Evolutionary conservation across 768 basidiomycete species (phyloP).

Genomic region (Albatrellus ellisii): DNA sequence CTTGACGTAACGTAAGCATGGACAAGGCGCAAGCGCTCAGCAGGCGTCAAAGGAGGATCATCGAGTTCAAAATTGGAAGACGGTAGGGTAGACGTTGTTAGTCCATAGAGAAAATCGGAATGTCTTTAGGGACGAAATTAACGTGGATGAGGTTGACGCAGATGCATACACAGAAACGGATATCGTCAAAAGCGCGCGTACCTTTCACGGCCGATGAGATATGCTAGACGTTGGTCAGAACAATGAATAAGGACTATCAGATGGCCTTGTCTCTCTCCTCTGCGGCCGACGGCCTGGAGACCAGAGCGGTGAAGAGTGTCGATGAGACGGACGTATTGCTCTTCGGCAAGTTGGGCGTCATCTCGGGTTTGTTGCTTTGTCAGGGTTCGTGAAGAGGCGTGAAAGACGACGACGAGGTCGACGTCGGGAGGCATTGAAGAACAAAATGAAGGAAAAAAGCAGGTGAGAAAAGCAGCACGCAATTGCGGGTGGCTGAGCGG

Average conservation of each 20-base stretch:
- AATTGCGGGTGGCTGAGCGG: not conserved
- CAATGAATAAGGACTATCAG: conserved; percentile 68
- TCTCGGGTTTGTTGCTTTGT: conserved; percentile 52
- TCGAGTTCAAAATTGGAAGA: conserved; percentile 29
- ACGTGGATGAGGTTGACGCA: not conserved
- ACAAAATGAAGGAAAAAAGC: not conserved
- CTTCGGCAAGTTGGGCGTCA: conserved; percentile 49
- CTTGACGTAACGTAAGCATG: conserved; percentile 60
- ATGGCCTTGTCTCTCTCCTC: conserved; percentile 67
- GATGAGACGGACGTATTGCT: conserved; percentile 56
- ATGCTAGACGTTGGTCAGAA: conserved; percentile 42
- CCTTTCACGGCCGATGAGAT: conserved; percentile 65
- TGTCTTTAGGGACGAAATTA: conserved; percentile 29
- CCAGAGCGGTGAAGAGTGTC: conserved; percentile 47
- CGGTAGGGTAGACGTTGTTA: conserved; percentile 42
- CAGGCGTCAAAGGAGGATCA: conserved; percentile 39
- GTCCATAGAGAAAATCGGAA: conserved; percentile 64
- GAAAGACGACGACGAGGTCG: conserved; percentile 66
- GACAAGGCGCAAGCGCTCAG: conserved; percentile 74
- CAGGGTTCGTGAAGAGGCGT: conserved; percentile 33
- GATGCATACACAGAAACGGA: not conserved
- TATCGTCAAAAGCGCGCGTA: conserved; percentile 21
- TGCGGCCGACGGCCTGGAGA: conserved; percentile 57
- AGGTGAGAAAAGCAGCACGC: not conserved
- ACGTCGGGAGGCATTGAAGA: conserved; percentile 37